A percentile compares a stretch with the other conserved stretches of the same genome.
Evolutionary conservation across 2,329 filamentous ascomycete species (phyloP).

Genomic region (Aspergillus sp.): DNA sequence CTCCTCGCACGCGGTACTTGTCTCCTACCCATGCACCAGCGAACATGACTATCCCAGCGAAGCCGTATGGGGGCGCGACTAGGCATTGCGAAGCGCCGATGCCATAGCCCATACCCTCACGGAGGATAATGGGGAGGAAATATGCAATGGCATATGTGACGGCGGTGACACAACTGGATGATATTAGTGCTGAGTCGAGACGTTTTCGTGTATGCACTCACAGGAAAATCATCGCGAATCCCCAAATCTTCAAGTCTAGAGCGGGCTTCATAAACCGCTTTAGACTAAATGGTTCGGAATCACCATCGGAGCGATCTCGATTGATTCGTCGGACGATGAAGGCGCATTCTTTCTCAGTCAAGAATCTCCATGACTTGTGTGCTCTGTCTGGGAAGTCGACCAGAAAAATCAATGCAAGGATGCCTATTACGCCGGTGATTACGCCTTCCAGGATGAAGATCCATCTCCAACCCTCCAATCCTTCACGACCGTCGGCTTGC

Average conservation of each 20-base stretch:
- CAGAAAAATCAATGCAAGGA: conserved; percentile 29
- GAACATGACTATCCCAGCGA: conserved; percentile 59
- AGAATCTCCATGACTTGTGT: conserved; percentile 27
- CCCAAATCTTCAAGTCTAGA: conserved; percentile 50
- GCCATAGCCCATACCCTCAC: conserved; percentile 55
- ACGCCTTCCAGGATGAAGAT: conserved; percentile 51
- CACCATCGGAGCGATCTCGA: conserved; percentile 47
- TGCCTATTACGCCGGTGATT: conserved; percentile 22
- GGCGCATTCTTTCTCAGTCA: conserved; percentile 35
- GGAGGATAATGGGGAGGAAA: conserved; percentile 70
- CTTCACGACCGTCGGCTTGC: conserved; percentile 37
- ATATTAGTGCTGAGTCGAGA: background rate
- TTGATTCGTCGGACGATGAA: conserved; percentile 49
- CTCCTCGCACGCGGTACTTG: conserved; percentile 58
- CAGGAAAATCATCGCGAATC: conserved; percentile 47
- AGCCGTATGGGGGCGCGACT: conserved; percentile 61
- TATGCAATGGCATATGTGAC: conserved; percentile 70
- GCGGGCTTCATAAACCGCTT: conserved; percentile 43
- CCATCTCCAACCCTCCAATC: conserved; percentile 46
- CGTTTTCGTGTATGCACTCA: conserved; percentile 33
- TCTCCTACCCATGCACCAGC: conserved; percentile 58
- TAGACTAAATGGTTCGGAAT: conserved; percentile 42
- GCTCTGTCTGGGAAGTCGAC: conserved; percentile 33
- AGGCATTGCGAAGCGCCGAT: conserved; percentile 62
- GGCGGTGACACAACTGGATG: conserved; percentile 52